phyloP scores from a whole-genome alignment of 2,329 filamentous ascomycete species.

The Penicillium paneum region DNA sequence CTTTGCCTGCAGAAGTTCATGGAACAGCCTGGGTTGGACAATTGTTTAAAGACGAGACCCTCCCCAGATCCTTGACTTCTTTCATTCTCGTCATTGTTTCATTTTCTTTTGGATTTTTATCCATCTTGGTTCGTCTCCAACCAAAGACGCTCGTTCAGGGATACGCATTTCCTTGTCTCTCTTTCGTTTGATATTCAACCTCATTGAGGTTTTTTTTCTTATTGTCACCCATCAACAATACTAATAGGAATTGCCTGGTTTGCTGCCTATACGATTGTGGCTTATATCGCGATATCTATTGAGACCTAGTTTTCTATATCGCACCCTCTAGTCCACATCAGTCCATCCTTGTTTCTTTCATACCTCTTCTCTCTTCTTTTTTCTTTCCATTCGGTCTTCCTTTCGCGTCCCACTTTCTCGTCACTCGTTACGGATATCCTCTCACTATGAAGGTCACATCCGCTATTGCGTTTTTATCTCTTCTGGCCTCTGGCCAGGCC shows the following conservation, averaged over 20 bases:
- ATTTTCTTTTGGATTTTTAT: conserved; percentile 23
- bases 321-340: conserved; percentile 6
- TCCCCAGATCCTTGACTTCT: neutral
- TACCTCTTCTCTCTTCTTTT: conserved; percentile 1
- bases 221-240: conserved; percentile 19
- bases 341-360: neutral
- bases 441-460: conserved; percentile 30
- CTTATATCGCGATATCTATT: neutral
- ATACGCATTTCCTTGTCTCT: conserved; percentile 11
- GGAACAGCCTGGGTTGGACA: neutral
- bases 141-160: conserved; percentile 44
- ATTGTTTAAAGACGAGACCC: conserved; percentile 4
- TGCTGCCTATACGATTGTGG: neutral
- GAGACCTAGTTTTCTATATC: conserved; percentile 11
- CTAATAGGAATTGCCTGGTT: neutral
- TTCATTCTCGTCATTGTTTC: conserved; percentile 12
- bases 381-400: conserved; percentile 16
- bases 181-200: conserved; percentile 6
- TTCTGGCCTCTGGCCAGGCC: conserved; percentile 48
- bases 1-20: conserved; percentile 8
- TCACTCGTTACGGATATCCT: conserved; percentile 27
- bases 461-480: conserved; percentile 29
- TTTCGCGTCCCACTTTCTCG: conserved; percentile 29
- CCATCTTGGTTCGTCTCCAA: conserved; percentile 27
- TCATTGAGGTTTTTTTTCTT: conserved; percentile 11